Evolutionary conservation across 2,329 filamentous ascomycete genomes (phyloP), one percentile per base, ranked within the genome.

Genomic region (Fusarium citri): DNA sequence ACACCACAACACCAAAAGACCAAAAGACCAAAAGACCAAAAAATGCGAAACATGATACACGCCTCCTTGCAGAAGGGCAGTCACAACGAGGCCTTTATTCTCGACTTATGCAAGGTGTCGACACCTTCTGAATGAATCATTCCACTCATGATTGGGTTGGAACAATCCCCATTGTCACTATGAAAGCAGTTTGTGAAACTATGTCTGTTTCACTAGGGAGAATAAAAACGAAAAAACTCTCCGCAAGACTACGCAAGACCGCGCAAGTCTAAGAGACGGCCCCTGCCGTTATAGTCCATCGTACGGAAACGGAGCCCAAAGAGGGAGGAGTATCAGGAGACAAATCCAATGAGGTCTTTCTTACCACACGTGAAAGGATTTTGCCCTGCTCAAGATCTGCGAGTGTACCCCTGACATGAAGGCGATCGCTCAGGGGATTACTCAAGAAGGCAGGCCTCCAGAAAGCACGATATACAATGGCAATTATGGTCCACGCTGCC

Each of bases 11-110:
- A 69, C 26, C 56, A 66, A 72, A 71, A 71, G 56, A 68, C 51
- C 60, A 59, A 71, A 68, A 59, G 64, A 69, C 26, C 56, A 66
- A 72, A 71, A 71, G 56, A 68, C 51, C 53, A 73, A 68, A 72
- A 68, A 59, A 64, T 59, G 41, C 64, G 71, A 72, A 73, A 73
- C 66, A 64, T 64, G 55, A 48, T 50, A 56, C 34, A 69, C 46
- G 55, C 8, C 42, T 47, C 63, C 49, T 49, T 72, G 55, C 56
- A 59, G 49, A 49, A 68, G 26, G 45, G 11, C 18, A 12, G 15
- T 43, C 31, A 53, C 26, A 34, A 54, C 40, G 31, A 60, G n/a
- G 45, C 47, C 34, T 45, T 63, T 69, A 28, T 48, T 23, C 30
- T 23, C 43, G 30, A 47, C 34, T 58, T 46, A 60, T 56, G 57